These are phyloP conservation scores for Medicago arabica DNA, from an alignment of 306 rosid genomes.

Conservation along the genomic window DNA sequence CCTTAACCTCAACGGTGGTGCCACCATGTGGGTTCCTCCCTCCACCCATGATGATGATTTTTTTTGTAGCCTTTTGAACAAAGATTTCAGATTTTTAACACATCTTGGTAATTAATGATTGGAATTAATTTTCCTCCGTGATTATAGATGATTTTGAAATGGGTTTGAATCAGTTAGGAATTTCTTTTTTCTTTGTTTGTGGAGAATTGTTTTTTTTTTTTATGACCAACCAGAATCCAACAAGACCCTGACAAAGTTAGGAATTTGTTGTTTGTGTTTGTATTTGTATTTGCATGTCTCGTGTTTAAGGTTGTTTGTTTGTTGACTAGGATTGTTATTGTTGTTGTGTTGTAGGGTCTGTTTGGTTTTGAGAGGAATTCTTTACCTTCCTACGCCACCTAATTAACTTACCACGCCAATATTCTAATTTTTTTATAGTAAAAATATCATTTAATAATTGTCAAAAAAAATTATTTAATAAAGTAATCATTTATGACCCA, in stretches of 20 bases:
- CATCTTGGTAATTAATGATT: constrained; percentile 19
- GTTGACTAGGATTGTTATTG: not conserved
- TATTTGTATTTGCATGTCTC: constrained; percentile 3
- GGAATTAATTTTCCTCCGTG: not conserved
- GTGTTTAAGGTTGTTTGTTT: constrained; percentile 3
- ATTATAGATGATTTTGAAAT: not conserved
- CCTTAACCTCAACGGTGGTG: constrained; percentile 49
- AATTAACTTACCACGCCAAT: not conserved
- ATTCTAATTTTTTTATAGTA: not conserved
- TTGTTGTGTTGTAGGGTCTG: not conserved
- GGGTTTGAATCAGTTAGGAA: constrained; percentile 1
- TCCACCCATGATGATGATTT: constrained; percentile 47
- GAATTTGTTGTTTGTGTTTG: not conserved
- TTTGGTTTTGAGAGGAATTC: not conserved
- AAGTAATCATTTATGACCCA: too few relatives aligned
- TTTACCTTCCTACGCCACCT: constrained; percentile 15
- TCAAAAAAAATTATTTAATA: too few relatives aligned
- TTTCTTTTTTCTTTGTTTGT: too few relatives aligned
- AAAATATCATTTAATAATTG: too few relatives aligned
- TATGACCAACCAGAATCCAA: constrained; percentile 31
- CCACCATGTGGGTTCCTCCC: constrained; percentile 45
- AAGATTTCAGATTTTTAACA: constrained; percentile 42
- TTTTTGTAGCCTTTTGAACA: not conserved
- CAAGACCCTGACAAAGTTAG: constrained; percentile 16
- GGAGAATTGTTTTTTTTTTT: not conserved